Evolutionary conservation across 1,284 basidiomycete genomes (phyloP), one percentile per base, ranked within the genome.

Genomic region (Cryptococcus sp.): DNA sequence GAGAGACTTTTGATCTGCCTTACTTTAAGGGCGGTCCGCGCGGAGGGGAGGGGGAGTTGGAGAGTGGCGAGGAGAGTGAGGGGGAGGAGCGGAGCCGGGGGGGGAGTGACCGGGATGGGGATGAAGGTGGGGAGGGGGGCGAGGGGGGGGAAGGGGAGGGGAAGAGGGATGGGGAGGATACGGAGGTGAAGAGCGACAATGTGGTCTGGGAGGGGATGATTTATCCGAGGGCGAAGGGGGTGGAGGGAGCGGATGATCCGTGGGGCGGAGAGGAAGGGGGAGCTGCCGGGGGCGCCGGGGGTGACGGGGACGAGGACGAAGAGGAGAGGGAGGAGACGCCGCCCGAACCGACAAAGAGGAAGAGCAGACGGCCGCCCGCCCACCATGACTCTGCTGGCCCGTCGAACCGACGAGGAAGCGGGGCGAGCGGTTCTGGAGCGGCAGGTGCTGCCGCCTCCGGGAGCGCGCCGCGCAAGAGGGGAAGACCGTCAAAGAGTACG

Each of bases 1-100:
- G 55, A 37, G 5, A 44, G 13, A 54, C 45, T 28, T 64, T 68
- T 24, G 49, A 59, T 24, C 47, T 64, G 38, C 68, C 59, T 52
- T 63, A 50, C 53, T 55, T 60, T 44, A 49, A 50, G 21, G n/a
- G 28, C 9, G 18, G 18, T 38, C 33, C 15, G n/a, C 20, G 52
- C 38, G 13, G 15, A 11, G 33, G 20, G 37, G 38, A 23, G 20
- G 55, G 46, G 24, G 28, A 46, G n/a, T 50, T 39, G 16, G 58
- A 56, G 28, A 51, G 50, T 12, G 33, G n/a, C 47, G 16, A 33
- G 13, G 39, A 43, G 46, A 38, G 20, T 33, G 28, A 36, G 12
- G 39, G 13, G 50, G 24, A 23, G 50, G n/a, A n/a, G n/a, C n/a
- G n/a, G 28, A 51, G 50, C 8, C 20, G n/a, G 43, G 16, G 18